Conservation (phyloP, 805 yeast genomes). For the Komagataella phaffii region DNA sequence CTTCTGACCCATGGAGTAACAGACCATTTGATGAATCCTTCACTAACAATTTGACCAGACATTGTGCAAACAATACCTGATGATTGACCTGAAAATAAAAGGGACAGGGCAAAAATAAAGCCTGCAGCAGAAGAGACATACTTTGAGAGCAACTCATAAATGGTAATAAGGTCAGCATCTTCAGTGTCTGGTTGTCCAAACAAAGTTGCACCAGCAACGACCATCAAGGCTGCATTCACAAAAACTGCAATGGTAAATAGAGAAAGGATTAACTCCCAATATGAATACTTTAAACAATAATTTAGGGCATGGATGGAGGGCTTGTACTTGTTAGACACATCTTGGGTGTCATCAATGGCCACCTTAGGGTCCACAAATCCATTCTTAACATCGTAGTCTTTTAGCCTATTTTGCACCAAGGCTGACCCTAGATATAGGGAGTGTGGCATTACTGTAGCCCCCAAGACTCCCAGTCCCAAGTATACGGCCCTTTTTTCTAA, state of each 20-base stretch:
- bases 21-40: conserved; percentile 80
- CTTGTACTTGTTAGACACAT: conserved; percentile 29
- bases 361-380: conserved; percentile 7
- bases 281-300: conserved; percentile 60
- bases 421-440: conserved; percentile 78
- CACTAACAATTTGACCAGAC: conserved; percentile 87
- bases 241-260: conserved; percentile 73
- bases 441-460: conserved; percentile 96
- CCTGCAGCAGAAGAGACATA: conserved; percentile 70
- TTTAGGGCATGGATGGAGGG: conserved; percentile 67
- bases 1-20: conserved; percentile 72
- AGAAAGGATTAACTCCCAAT: conserved; percentile 56
- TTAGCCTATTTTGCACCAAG: conserved; percentile 71
- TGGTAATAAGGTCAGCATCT: conserved; percentile 76
- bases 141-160: conserved; percentile 47
- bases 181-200: conserved; percentile 55
- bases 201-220: conserved; percentile 71
- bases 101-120: conserved; percentile 70
- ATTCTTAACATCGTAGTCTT: conserved; percentile 49
- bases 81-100: conserved; percentile 75
- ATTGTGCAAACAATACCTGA: conserved; percentile 91
- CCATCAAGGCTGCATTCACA: conserved; percentile 72
- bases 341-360: conserved; percentile 10
- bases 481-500: conserved; percentile 55
- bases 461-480: conserved; percentile 71